Base-by-base conservation (phyloP, 257 asterid genomes). In the Solanum pinnatisectum region DNA sequence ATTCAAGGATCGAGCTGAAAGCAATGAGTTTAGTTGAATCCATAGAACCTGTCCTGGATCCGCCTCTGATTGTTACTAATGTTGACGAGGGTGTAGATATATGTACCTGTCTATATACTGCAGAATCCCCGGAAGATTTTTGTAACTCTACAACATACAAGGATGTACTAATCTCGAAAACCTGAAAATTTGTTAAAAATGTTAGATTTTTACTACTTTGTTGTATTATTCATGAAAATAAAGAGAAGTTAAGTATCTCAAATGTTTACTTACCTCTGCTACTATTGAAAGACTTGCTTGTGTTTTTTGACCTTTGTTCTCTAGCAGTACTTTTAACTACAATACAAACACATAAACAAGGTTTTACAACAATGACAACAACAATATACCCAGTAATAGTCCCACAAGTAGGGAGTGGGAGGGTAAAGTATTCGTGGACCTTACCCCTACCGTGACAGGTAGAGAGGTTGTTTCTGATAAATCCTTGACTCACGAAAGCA, bases 161-260 rank as follows among this genome's bases (percentile, higher is more conserved):
- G 63, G 98, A 93, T 87, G 95, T 95, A 88, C 97, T 94, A 74
- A 97, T 91, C 94, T 97, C 98, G 40, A 95, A 94, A 84, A 97
- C 95, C 99, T 96, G 97, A 10, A 68, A 87, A 46, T 18, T 74
- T 86, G 74, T 56, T 36, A 70, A 33, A 36, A 56, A 76, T 52
- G 33, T 36, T 42, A 52, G 2, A 10, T 35, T 25, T 20, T 6
- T 76, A 11, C 40, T 7, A 11, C 63, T 44, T 25, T 15, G 63
- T 20, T 22, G 18, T 46, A 79, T 25, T 44, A 13, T 65, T 40
- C 40, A 40, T 39, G 15, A 44, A 44, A 5, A 13, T 25, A 27
- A 79, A 63, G 15, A 5, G 16, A 23, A 35, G 10, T 27, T 42
- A 13, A 35, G 79, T 32, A 52, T 63, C 56, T 33, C 40, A 18